Base-by-base conservation (phyloP, 169 alveolate genomes). In the Plasmodium ovale region DNA sequence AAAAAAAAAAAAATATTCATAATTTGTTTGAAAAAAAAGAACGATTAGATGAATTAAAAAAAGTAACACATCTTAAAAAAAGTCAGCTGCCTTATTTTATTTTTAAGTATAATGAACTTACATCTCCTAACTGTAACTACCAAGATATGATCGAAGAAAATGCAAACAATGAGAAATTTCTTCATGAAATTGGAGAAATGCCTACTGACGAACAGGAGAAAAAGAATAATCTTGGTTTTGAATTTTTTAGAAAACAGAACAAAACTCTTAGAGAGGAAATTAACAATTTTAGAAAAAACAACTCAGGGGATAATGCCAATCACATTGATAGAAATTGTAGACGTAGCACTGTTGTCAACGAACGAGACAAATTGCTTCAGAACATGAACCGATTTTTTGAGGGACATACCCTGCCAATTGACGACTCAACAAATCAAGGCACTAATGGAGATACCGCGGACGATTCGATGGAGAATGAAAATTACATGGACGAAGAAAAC, bases 1-100 rank as follows among this genome's bases (percentile, higher is more conserved):
- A 37, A 79, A 42, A 79, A 37, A 79, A 79, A 79, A 79, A 79
- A 70, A 70, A 79, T 56, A n/a, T 79, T 33, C 60, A 79, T 53
- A 79, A 79, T 23, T 79, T 79, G 27, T 79, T 79, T 56, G 89
- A 79, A 16, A 79, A 79, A 39, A 65, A 67, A 39, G 65, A 65
- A 35, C 89, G 65, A 12, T 21, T 79, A 79, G n/a, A 51, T 29
- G 47, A 79, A 64, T 47, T 79, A 19, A 62, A 53, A 16, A 64
- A 79, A 2, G 62, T 64, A 29, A 64, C 58, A 2, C 42, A 64
- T 65, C 51, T 79, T 39, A 67, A 79, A 69, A 64, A 79, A 42
- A 67, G 69, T 27, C 53, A 79, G 2, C 31, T 79, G n/a, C n/a
- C 67, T 49, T 47, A 56, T 6, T 79, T 79, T 39, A 65, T 79